Percentiles rank a stretch among this genome's conserved stretches.
Conservation (phyloP, 768 basidiomycete genomes). For the Trametes cingulata region DNA sequence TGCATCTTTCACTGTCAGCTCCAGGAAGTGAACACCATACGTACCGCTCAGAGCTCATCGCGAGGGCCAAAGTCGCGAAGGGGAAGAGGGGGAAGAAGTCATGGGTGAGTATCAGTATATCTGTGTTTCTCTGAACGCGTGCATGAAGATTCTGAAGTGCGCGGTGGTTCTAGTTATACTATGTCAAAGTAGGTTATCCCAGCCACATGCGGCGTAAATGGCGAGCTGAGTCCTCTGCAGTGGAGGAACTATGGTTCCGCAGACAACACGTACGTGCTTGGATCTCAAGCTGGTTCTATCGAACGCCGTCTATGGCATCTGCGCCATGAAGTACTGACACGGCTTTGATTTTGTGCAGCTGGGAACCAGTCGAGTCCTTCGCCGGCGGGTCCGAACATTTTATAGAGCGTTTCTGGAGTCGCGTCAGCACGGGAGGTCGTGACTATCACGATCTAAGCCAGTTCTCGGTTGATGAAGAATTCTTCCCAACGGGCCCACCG, state of each 20-base stretch:
- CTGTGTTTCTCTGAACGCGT: not conserved
- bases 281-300: not conserved
- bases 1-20: too few species aligned
- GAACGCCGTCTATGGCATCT: too few species aligned
- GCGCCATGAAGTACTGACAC: too few species aligned
- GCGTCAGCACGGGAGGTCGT: constrained; percentile 39
- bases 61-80: constrained; percentile 40
- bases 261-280: constrained; percentile 29
- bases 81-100: constrained; percentile 19
- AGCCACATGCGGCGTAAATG: not conserved
- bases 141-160: not conserved
- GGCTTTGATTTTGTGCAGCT: constrained; percentile 41
- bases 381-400: constrained; percentile 55
- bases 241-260: constrained; percentile 25
- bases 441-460: constrained; percentile 48
- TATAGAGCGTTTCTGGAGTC: constrained; percentile 39
- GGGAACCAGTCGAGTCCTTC: constrained; percentile 70
- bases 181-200: constrained; percentile 22
- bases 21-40: not conserved
- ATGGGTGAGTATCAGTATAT: constrained; percentile 24
- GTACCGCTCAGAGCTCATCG: constrained; percentile 47
- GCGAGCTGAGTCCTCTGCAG: constrained; percentile 2
- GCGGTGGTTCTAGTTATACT: constrained; percentile 15
- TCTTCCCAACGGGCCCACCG: constrained; percentile 60
- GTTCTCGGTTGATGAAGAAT: constrained; percentile 56